These are phyloP conservation scores for Clavulina sp. DNA, from an alignment of 768 basidiomycete species.

Conservation along the genomic window DNA sequence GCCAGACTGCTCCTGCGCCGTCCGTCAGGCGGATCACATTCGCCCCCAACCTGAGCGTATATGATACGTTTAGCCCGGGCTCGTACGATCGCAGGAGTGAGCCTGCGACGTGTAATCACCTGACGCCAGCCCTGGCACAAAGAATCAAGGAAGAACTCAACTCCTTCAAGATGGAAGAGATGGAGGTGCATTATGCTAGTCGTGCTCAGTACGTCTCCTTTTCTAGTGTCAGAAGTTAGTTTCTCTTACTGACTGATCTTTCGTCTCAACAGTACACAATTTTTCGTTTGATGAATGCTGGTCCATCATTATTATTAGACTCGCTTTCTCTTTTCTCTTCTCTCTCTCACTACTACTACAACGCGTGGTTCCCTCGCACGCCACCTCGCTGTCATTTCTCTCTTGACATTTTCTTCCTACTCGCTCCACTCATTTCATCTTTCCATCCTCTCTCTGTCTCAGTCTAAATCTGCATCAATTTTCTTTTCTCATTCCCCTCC, in stretches of 20 bases:
- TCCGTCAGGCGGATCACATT: slow-evolving; percentile 65
- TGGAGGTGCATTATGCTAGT: slow-evolving; percentile 93
- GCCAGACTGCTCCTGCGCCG: slow-evolving; percentile 39
- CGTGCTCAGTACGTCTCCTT: slow-evolving; percentile 58
- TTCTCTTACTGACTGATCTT: slow-evolving; percentile 9
- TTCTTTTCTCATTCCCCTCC: too few species aligned
- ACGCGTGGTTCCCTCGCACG: too few species aligned
- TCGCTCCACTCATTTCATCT: too few species aligned
- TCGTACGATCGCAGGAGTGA: slow-evolving; percentile 93
- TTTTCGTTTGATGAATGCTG: too few species aligned
- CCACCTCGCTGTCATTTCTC: too few species aligned
- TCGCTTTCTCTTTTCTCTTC: too few species aligned
- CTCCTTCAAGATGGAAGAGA: slow-evolving; percentile 98
- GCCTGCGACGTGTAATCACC: slow-evolving; percentile 88
- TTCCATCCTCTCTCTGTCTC: too few species aligned
- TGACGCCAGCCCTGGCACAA: slow-evolving; percentile 90
- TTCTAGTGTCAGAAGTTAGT: slow-evolving; percentile 1
- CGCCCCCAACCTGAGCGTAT: slow-evolving; percentile 83
- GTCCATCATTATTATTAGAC: too few species aligned
- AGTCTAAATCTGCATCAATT: too few species aligned
- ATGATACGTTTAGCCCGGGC: slow-evolving; percentile 83
- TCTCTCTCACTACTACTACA: too few species aligned
- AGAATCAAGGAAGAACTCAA: slow-evolving; percentile 97
- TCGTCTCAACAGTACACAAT: slow-evolving; percentile 46
- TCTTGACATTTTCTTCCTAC: too few species aligned